These are phyloP conservation scores for Halenospora varia DNA, from an alignment of 495 filamentous ascomycete species.

Conservation along the genomic window DNA sequence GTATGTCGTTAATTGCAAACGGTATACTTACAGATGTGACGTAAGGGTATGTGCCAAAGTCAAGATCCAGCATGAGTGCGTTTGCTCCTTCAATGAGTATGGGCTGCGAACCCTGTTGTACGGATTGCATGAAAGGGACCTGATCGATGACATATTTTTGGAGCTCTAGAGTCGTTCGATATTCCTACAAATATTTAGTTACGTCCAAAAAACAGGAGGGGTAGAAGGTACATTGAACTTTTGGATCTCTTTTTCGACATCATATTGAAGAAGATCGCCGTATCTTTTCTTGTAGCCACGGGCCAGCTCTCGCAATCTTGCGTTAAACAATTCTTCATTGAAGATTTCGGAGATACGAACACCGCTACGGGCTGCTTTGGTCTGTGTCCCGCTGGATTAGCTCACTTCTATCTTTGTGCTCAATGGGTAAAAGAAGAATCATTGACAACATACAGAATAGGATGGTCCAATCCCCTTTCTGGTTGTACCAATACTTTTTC, in stretches of 20 bases:
- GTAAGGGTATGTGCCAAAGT: conserved; percentile 78
- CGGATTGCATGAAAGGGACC: conserved; percentile 50
- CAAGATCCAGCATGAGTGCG: conserved; percentile 75
- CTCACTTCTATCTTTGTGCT: too few relatives aligned
- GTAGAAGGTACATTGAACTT: conserved; percentile 9
- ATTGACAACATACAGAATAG: too few relatives aligned
- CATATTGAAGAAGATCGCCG: conserved; percentile 69
- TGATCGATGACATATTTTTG: conserved; percentile 74
- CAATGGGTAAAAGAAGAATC: too few relatives aligned
- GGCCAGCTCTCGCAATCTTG: conserved; percentile 63
- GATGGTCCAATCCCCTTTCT: conserved; percentile 71
- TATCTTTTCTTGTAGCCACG: conserved; percentile 66
- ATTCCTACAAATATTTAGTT: conserved; percentile 39
- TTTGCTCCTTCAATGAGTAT: conserved; percentile 88
- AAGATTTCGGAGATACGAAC: conserved; percentile 74
- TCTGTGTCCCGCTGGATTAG: too few relatives aligned
- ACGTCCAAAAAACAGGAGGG: conserved; percentile 1
- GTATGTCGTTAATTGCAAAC: too few relatives aligned
- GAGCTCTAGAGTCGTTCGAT: conserved; percentile 58
- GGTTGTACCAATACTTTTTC: conserved; percentile 52
- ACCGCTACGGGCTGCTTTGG: conserved; percentile 73
- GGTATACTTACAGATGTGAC: too few relatives aligned
- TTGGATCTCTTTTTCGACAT: conserved; percentile 75
- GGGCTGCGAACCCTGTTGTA: conserved; percentile 53
- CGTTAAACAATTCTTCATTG: conserved; percentile 68